phyloP scores from a whole-genome alignment of 306 rosid genomes.

The Parietaria judaica region DNA sequence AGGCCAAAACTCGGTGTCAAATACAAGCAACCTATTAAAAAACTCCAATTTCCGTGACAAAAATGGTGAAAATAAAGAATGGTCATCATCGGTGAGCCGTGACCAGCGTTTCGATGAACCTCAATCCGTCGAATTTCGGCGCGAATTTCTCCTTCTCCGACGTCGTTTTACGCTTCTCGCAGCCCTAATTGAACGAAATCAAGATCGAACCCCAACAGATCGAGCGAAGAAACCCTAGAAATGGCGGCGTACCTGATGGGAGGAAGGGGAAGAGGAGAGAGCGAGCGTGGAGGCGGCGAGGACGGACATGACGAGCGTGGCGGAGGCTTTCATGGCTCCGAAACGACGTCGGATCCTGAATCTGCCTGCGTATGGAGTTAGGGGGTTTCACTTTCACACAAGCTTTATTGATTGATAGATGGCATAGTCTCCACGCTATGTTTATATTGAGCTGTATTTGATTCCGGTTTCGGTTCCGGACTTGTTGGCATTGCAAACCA shows the following conservation, averaged over 20 bases:
- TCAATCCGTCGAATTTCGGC: constrained; percentile 87
- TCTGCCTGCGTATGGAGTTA: neutral
- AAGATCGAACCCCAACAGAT: too few relatives aligned
- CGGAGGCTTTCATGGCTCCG: constrained; percentile 37
- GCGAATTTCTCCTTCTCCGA: constrained; percentile 54
- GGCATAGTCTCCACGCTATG: neutral
- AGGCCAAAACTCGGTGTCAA: constrained; percentile 10
- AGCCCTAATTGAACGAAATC: constrained; percentile 10
- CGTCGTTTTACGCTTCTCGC: constrained; percentile 4
- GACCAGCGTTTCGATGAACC: constrained; percentile 79
- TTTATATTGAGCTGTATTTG: constrained; percentile 30
- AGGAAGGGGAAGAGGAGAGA: constrained; percentile 21
- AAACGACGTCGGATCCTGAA: constrained; percentile 48
- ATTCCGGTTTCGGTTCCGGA: constrained; percentile 26
- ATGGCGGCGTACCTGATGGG: constrained; percentile 17
- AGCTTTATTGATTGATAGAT: too few relatives aligned
- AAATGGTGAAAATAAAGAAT: neutral
- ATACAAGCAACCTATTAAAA: constrained; percentile 1
- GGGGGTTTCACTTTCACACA: too few relatives aligned
- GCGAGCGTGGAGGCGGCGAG: constrained; percentile 48
- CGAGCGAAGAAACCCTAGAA: too few relatives aligned
- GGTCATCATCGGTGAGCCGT: constrained; percentile 89
- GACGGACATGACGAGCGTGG: constrained; percentile 41
- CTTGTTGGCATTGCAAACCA: too few relatives aligned
- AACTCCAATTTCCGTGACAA: neutral